Conservation (phyloP, 2,329 filamentous ascomycete genomes). For the Epicoccum sorghinum region DNA sequence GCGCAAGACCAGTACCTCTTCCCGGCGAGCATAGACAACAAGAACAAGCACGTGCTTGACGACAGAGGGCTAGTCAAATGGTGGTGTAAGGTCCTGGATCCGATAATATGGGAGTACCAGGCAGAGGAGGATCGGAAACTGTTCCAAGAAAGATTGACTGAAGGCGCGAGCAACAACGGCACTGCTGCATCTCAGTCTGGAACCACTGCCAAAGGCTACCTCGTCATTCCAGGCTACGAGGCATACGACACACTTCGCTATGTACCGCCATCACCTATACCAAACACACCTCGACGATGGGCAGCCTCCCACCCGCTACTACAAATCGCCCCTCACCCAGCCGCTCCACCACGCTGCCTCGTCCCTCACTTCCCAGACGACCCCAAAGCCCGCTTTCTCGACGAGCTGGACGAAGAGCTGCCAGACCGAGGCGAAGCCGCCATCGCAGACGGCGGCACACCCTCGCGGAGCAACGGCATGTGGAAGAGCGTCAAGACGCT, state of each 20-base stretch:
- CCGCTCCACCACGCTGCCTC: slow-evolving; percentile 79
- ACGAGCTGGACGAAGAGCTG: slow-evolving; percentile 86
- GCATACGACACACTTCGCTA: slow-evolving; percentile 79
- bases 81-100: slow-evolving; percentile 91
- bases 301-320: slow-evolving; percentile 72
- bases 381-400: slow-evolving; percentile 86
- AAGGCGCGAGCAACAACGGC: slow-evolving; percentile 31
- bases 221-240: slow-evolving; percentile 88
- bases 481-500: slow-evolving; percentile 86
- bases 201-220: slow-evolving; percentile 70
- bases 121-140: slow-evolving; percentile 49
- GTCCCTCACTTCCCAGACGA: slow-evolving; percentile 94
- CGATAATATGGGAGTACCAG: slow-evolving; percentile 64
- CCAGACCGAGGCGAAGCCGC: slow-evolving; percentile 56
- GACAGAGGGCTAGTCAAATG: slow-evolving; percentile 89
- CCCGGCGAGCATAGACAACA: slow-evolving; percentile 85
- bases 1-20: slow-evolving; percentile 95
- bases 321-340: slow-evolving; percentile 71
- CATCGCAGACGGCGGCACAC: slow-evolving; percentile 47
- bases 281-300: slow-evolving; percentile 52
- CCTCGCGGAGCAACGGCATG: slow-evolving; percentile 63
- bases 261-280: slow-evolving; percentile 63
- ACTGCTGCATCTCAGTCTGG: slow-evolving; percentile 27
- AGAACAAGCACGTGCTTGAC: slow-evolving; percentile 86
- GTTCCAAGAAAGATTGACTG: slow-evolving; percentile 36